phyloP scores from a whole-genome alignment of 73 alveolate genomes.

The Symbiodinium pilosum region DNA sequence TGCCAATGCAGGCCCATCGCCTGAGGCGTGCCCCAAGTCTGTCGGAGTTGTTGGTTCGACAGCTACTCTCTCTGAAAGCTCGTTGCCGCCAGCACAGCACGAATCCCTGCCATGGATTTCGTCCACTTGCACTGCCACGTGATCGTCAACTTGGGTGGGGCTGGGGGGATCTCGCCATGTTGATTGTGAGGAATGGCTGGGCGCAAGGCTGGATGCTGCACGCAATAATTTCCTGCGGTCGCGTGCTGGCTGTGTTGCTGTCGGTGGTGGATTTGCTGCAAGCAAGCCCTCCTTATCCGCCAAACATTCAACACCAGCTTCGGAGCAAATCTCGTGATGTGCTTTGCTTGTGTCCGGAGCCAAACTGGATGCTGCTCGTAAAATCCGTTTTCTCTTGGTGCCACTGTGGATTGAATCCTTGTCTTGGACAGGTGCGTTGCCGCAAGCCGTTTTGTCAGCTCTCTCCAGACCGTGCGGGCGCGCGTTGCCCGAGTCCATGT shows the following conservation, averaged over 20 bases:
- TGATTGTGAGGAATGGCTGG: background rate
- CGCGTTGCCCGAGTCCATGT: background rate
- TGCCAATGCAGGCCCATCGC: no score
- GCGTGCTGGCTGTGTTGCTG: background rate
- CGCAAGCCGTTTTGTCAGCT: background rate
- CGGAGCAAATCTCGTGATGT: no score
- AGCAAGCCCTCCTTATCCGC: no score
- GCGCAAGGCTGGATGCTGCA: background rate
- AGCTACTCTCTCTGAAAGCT: no score
- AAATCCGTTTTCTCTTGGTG: background rate
- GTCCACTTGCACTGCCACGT: background rate
- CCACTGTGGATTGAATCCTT: background rate
- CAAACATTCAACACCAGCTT: no score
- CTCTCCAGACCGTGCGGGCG: no score
- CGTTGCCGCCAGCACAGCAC: no score
- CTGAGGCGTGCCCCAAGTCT: no score
- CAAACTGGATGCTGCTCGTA: slow-evolving; percentile 13
- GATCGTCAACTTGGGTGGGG: background rate
- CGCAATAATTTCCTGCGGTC: background rate
- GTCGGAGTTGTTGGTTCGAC: no score
- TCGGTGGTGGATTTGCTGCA: no score
- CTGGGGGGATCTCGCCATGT: background rate
- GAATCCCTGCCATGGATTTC: no score
- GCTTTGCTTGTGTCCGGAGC: background rate
- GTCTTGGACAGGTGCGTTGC: background rate